Evolutionary conservation across 495 filamentous ascomycete species (phyloP), one percentile per base, ranked within the genome.

Genomic region (Annulohypoxylon moriforme): DNA sequence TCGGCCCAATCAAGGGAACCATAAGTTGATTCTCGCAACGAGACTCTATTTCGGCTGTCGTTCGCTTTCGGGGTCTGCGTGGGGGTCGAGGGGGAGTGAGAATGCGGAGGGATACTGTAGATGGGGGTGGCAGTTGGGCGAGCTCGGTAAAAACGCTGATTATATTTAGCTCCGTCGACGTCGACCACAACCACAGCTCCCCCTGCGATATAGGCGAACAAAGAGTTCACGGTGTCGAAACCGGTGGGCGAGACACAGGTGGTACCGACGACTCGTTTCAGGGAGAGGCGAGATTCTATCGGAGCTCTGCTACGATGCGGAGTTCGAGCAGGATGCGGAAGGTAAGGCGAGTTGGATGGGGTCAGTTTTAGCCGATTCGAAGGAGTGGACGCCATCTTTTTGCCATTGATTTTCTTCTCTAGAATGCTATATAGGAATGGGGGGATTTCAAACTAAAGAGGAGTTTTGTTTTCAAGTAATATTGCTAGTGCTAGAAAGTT

Each of bases 121-220:
- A 92, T 79, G 49, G 93, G 90, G 38, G 89, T 82, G 11, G 91
- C 90, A 22, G 91, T 91, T 9, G 96, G 96, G 50, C 92, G 86
- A 31, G 94, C 96, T 78, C 94, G 86, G 81, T 93, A 98, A 78
- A 98, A 96, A 55, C 93, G 89, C 77, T 99, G 96, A 47, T 85
- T 88, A 66, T 93, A 85, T 34, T 88, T 87, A 27, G 92, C 85
- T 40, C 91, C 90, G 61, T 94, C 90, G 25, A 97, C 81, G 65
- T 91, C 88, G 8, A 93, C 91, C n/a, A 98, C 86, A 0, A 99
- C 93, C 16, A 92, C 96, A n/a, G 93, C 92, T 13, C 94, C 95
- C 42, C 96, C 96, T 9, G 96, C 96, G 67, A 93, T 94, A 78
- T 94, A 93, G 25, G 93, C 94, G 76, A 99, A 97, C 55, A 86